Conservation (phyloP, 768 basidiomycete genomes). For the Tylopilus felleus region DNA sequence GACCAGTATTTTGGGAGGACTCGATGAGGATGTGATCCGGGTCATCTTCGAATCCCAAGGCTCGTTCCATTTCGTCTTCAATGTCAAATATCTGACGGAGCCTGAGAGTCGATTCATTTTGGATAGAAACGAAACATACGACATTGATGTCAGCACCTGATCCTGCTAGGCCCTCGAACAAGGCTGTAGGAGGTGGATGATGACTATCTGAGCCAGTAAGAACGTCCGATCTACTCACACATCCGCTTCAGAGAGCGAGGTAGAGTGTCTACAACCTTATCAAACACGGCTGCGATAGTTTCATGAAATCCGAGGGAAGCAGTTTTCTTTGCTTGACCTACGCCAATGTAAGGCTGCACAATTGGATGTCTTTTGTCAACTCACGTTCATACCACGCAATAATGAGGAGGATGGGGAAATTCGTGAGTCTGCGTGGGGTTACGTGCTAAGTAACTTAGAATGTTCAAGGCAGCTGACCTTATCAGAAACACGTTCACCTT, state of each 20-base stretch:
- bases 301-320: constrained; percentile 70
- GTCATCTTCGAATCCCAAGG: constrained; percentile 7
- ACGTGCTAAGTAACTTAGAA: not conserved
- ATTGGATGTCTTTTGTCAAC: not conserved
- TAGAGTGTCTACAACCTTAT: constrained; percentile 68
- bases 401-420: constrained; percentile 75
- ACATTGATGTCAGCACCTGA: constrained; percentile 70
- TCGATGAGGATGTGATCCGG: constrained; percentile 13
- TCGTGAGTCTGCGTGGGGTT: constrained; percentile 53
- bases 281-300: constrained; percentile 61
- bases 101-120: not conserved
- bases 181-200: constrained; percentile 41
- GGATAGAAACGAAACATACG: constrained; percentile 37
- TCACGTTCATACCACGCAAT: constrained; percentile 83
- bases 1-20: constrained; percentile 4
- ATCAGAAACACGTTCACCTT: constrained; percentile 89
- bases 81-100: constrained; percentile 68
- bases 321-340: constrained; percentile 60
- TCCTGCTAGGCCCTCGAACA: constrained; percentile 79
- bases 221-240: constrained; percentile 44
- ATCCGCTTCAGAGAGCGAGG: constrained; percentile 74
- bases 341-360: not conserved
- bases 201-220: not conserved
- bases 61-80: constrained; percentile 48
- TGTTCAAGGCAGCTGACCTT: constrained; percentile 40